phyloP scores from a whole-genome alignment of 805 yeast genomes.

The Teunomyces panamensis region DNA sequence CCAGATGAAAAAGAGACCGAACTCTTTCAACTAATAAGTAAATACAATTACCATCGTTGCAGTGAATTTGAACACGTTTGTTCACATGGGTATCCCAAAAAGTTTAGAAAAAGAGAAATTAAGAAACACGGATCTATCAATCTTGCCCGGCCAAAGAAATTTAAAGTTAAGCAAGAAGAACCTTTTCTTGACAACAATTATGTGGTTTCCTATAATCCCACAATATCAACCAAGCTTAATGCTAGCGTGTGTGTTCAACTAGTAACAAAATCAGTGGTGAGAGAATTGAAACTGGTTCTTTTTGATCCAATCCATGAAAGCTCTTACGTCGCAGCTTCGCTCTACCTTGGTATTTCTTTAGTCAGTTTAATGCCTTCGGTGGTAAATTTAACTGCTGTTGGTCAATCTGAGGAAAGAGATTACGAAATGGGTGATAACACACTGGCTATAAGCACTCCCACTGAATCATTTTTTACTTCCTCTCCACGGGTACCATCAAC shows the following conservation, averaged over 20 bases:
- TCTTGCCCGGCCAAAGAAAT: neutral
- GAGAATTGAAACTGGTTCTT: neutral
- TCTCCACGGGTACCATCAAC: neutral
- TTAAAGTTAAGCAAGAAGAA: neutral
- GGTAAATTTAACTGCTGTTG: neutral
- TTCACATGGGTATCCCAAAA: constrained; percentile 1
- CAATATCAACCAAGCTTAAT: neutral
- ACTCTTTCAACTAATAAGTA: neutral
- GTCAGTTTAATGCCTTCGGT: neutral
- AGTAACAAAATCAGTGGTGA: neutral
- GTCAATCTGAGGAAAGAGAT: constrained; percentile 17
- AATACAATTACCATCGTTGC: neutral
- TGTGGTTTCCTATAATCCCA: neutral
- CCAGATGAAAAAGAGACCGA: neutral
- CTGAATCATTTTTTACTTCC: neutral
- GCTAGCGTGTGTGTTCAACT: neutral
- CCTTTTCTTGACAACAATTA: neutral
- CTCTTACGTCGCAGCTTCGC: neutral
- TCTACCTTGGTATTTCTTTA: neutral
- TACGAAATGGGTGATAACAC: constrained; percentile 5
- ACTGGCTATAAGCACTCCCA: neutral
- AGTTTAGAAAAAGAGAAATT: neutral
- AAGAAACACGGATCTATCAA: neutral
- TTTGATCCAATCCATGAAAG: neutral
- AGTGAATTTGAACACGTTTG: neutral